Base-by-base conservation (phyloP, 23 red algal species). In the Chondrus crispus region DNA sequence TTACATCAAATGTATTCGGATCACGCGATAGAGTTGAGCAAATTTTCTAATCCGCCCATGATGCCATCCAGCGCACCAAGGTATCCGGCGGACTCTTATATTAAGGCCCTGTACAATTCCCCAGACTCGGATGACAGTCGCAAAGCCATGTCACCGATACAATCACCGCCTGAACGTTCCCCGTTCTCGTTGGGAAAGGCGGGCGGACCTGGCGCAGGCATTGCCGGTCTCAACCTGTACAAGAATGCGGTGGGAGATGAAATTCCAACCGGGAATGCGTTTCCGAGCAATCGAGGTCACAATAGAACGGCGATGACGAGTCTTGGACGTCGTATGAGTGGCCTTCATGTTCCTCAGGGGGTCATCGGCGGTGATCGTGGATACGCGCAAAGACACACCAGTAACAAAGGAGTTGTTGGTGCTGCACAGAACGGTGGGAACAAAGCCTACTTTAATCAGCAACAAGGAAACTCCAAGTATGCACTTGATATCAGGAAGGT, bases 401-500 rank as follows among this genome's bases (percentile, higher is more conserved):
- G n/a, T n/a, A n/a, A n/a, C n/a, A n/a, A n/a, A n/a, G n/a, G n/a
- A n/a, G n/a, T n/a, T n/a, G n/a, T n/a, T n/a, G n/a, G n/a, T n/a
- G n/a, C n/a, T n/a, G n/a, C n/a, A n/a, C n/a, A n/a, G n/a, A n/a
- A n/a, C 13, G 80, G 49, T 57, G 52, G 66, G 57, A 52, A 50
- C 63, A 71, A 55, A 75, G 35, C 42, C 16, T 49, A 60, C 44
- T n/a, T 39, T 48, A 73, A 89, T 40, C 85, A 89, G 16, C 69
- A 79, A n/a, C 69, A 45, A 18, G 85, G 77, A 26, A 86, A 93
- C 40, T 83, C 95, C 32, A 94, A 93, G 49, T 98, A 94, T 62
- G 58, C 54, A 82, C 79, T 98, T 46, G 84, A 94, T 39, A 63
- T 98, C 32, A 70, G 63, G n/a, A 87, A 91, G 62, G 95, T 98